These are phyloP conservation scores for Cymbopogon flexuosus DNA, from an alignment of 202 grass and related monocot species.

Conservation along the genomic window DNA sequence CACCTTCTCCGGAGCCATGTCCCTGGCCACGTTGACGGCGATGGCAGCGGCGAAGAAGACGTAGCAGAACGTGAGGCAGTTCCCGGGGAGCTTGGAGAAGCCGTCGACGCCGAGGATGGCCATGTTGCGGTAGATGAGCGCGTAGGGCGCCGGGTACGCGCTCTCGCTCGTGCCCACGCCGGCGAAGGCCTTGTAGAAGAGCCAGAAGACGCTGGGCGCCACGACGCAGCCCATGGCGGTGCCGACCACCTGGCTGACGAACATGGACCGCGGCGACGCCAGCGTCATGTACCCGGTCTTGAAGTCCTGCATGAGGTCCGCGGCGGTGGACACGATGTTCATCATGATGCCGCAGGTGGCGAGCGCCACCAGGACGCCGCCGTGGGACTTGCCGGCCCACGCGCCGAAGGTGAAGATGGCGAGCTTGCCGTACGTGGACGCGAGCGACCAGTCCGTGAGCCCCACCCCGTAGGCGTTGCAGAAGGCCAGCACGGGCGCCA, in stretches of 20 bases:
- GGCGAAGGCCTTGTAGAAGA: conserved; percentile 66
- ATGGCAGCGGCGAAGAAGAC: conserved; percentile 48
- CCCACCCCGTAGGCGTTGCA: conserved; percentile 80
- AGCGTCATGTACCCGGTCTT: conserved; percentile 83
- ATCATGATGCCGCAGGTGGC: conserved; percentile 86
- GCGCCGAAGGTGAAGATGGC: conserved; percentile 67
- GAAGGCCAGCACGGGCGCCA: conserved; percentile 69
- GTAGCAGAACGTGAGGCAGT: conserved; percentile 68
- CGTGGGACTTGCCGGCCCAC: conserved; percentile 56
- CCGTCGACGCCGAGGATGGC: conserved; percentile 72
- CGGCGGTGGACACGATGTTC: conserved; percentile 68
- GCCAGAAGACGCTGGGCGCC: conserved; percentile 74
- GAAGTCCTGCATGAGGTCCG: conserved; percentile 84
- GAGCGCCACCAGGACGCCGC: conserved; percentile 63
- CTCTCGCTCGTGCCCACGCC: conserved; percentile 37
- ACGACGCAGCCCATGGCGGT: conserved; percentile 74
- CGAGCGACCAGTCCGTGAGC: conserved; percentile 86
- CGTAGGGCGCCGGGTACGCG: conserved; percentile 69
- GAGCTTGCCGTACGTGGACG: conserved; percentile 76
- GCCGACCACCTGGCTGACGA: conserved; percentile 77
- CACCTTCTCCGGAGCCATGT: conserved; percentile 35
- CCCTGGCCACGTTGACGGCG: conserved; percentile 46
- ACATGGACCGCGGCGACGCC: conserved; percentile 82
- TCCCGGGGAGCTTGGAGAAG: conserved; percentile 48
- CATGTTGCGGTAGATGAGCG: conserved; percentile 78